Base-by-base conservation (phyloP, 1,139 yeast genomes). In the Ashbya aceris region DNA sequence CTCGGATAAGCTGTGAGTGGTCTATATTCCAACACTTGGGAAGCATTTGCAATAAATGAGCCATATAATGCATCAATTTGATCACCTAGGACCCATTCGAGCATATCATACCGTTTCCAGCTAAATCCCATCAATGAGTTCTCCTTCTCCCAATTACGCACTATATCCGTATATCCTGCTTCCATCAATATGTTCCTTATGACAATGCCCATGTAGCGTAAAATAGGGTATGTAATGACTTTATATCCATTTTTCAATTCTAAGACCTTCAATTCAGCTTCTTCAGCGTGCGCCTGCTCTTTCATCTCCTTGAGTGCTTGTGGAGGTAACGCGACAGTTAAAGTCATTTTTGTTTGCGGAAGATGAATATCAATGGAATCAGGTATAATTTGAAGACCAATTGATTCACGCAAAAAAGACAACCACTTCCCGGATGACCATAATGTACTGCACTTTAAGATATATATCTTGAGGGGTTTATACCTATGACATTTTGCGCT, bases 41-140 rank as follows among this genome's bases (percentile, higher is more conserved):
- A 45, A 8, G 40, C 34, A 12, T 38, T 45, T 13, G 51, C 41
- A 5, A 48, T 33, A 20, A 36, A 33, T 2, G 45, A 40, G 9
- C 48, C 49, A n/a, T 36, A 33, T 8, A 49, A 33, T 11, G 45
- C 33, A 30, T 45, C 47, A 11, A 41, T 38, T 32, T 43, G 45
- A 28, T 72, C 70, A 34, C 77, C 79, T 38, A 69, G 60, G 8
- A 79, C 62, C 95, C 95, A 86, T 51, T 84, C 93, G 9, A 85
- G 54, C 30, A 87, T 65, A 57, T 85, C 95, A 55, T 80, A 84
- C 39, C 74, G 67, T 47, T 77, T 74, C 70, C 83, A 76, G 53
- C 73, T 82, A 58, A 70, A 72, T 46, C 83, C 85, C 55, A 51
- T 69, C 60, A 60, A 54, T 3, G 50, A 47, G 10, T 56, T 54